Base-by-base conservation (phyloP, 305 asterid species). In the Rubia balearica region DNA sequence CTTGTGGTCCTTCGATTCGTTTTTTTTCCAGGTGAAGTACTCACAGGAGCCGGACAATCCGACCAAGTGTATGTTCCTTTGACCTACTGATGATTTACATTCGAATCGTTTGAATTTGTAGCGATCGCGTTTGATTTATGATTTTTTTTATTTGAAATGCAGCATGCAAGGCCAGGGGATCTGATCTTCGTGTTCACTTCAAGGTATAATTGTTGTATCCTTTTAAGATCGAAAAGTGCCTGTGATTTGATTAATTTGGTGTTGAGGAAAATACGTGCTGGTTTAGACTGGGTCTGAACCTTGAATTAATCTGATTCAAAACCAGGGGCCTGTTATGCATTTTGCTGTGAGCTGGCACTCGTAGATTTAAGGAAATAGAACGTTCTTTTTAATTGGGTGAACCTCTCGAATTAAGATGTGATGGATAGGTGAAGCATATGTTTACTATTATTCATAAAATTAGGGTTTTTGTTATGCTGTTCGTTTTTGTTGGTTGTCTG, bases 131-230 rank as follows among this genome's bases (percentile, higher is more conserved):
- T 36, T 62, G 41, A 38, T 13, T 36, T 62, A 14, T 17, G 1
- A 1, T 48, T 14, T 9, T 10, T 19, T 36, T 27, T 38, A 24
- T 2, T 21, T 53, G 43, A 0, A 27, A 69, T 78, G 76, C 90
- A 91, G 98, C 94, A 66, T 91, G 98, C 84, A 91, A 89, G 70
- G 87, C 96, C 3, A 82, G 85, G 83, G 97, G 96, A 60, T 78
- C 95, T 21, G 85, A 80, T 76, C 95, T 91, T 59, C 84, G 96
- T 40, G 96, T 87, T 69, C 96, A 91, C 74, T 89, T 91, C 76
- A 91, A 91, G 94, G 16, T 21, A 51, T 51, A 9, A 5, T 27
- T 6, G 3, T 30, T 3, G 17, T 43, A 42, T 49, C 49, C 10
- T 19, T 8, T 24, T 19, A 5, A 49, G 57, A 51, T 51, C 16